These are phyloP conservation scores for Aspergillus incahuasiensis DNA, from an alignment of 495 filamentous ascomycete species.

Conservation along the genomic window DNA sequence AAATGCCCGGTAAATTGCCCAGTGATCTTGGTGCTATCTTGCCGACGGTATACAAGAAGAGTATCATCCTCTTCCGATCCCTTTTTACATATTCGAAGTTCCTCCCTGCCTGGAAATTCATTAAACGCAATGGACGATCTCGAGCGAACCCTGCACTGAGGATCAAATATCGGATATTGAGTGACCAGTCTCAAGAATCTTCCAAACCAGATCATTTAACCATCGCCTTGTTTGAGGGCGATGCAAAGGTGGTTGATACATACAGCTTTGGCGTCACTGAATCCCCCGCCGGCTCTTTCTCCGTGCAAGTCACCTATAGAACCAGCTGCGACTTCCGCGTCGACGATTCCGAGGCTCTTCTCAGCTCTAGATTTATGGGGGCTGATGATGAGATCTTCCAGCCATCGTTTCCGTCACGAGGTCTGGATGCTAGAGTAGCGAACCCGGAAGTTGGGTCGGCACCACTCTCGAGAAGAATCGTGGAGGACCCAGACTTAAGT, in stretches of 20 bases:
- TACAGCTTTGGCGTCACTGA: constrained; percentile 77
- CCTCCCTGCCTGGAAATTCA: constrained; percentile 83
- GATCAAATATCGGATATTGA: constrained; percentile 73
- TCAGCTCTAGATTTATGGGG: constrained; percentile 96
- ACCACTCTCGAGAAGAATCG: constrained; percentile 45
- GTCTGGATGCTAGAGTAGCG: constrained; percentile 27
- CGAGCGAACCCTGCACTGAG: constrained; percentile 58
- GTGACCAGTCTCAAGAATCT: constrained; percentile 45
- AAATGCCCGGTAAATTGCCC: constrained; percentile 48
- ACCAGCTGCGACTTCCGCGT: constrained; percentile 85
- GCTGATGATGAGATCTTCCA: constrained; percentile 82
- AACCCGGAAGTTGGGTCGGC: constrained; percentile 69
- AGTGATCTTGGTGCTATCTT: constrained; percentile 63
- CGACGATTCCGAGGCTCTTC: constrained; percentile 80
- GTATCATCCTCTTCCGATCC: constrained; percentile 88
- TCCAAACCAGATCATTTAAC: constrained; percentile 60
- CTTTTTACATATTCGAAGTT: constrained; percentile 82
- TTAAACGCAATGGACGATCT: constrained; percentile 64
- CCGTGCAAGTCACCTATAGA: constrained; percentile 75
- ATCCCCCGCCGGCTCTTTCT: constrained; percentile 79
- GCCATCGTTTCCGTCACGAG: constrained; percentile 58
- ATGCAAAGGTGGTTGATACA: constrained; percentile 62
- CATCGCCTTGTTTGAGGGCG: constrained; percentile 64
- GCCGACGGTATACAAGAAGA: constrained; percentile 92
- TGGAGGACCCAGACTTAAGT: constrained; percentile 57